These are phyloP conservation scores for Pinus taeda DNA, from an alignment of 75 land plant species.

Conservation along the genomic window DNA sequence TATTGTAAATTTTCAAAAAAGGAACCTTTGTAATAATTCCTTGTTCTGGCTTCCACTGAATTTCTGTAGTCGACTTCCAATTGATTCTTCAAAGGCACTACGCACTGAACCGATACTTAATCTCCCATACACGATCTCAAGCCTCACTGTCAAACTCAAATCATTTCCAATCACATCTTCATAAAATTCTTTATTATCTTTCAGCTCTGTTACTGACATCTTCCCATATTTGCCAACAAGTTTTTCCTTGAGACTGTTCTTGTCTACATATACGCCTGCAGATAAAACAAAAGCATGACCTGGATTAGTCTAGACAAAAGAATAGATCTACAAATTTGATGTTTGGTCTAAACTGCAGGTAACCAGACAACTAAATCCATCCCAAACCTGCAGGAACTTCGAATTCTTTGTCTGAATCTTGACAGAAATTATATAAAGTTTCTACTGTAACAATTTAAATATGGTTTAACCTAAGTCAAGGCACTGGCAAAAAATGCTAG, in stretches of 20 bases:
- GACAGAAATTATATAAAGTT: neutral
- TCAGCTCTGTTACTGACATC: constrained; percentile 31
- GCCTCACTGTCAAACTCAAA: constrained; percentile 76
- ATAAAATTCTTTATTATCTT: constrained; percentile 38
- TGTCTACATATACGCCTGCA: constrained; percentile 92
- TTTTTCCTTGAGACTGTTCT: constrained; percentile 37
- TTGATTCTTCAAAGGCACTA: constrained; percentile 92
- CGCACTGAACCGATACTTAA: constrained; percentile 90
- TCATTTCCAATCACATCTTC: constrained; percentile 66
- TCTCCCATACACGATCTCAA: constrained; percentile 81
- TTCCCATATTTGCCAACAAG: constrained; percentile 56
- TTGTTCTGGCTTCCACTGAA: constrained; percentile 72
- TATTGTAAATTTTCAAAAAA: neutral
- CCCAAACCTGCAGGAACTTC: neutral
- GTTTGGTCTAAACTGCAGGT: neutral
- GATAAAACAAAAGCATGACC: neutral
- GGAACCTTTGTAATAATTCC: constrained; percentile 80
- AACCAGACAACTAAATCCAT: neutral
- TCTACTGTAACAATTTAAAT: neutral
- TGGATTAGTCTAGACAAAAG: neutral
- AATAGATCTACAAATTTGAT: neutral
- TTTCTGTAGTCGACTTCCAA: constrained; percentile 82
- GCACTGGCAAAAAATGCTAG: neutral
- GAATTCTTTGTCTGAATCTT: neutral
- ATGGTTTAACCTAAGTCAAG: neutral